Conservation (phyloP, 1,284 basidiomycete species). For the Sphaerobolus stellatus region DNA sequence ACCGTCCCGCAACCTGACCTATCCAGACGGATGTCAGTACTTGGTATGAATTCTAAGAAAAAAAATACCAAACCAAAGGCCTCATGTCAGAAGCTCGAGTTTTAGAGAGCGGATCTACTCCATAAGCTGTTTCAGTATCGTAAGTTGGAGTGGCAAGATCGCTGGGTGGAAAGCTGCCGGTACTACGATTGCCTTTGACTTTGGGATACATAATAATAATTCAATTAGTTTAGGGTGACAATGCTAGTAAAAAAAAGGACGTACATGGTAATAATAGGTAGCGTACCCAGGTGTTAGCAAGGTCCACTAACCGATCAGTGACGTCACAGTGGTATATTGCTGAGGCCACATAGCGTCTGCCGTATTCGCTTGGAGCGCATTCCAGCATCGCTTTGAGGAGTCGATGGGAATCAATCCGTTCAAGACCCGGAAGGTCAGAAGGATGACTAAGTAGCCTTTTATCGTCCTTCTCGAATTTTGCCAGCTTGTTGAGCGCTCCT, state of each 20-base stretch:
- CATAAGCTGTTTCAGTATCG: background rate
- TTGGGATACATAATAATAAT: too few species aligned
- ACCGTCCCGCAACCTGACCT: too few species aligned
- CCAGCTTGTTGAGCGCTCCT: too few species aligned
- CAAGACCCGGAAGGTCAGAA: too few species aligned
- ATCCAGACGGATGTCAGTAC: too few species aligned
- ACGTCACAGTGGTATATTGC: background rate
- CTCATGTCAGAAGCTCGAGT: background rate
- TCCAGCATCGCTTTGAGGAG: background rate
- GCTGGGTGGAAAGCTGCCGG: background rate
- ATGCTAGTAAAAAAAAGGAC: background rate
- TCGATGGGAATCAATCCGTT: too few species aligned
- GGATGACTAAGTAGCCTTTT: too few species aligned
- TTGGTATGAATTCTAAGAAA: background rate
- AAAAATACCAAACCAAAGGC: background rate
- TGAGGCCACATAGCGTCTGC: background rate
- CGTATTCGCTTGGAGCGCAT: background rate
- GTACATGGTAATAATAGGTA: constrained; percentile 1
- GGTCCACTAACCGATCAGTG: background rate
- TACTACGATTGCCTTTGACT: background rate
- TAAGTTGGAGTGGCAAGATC: background rate
- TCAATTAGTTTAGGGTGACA: background rate
- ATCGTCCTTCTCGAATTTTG: too few species aligned
- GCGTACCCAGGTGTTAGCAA: background rate
- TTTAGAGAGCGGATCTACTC: background rate